Conservation (phyloP, 2,329 filamentous ascomycete species). For the Fusarium sp. region DNA sequence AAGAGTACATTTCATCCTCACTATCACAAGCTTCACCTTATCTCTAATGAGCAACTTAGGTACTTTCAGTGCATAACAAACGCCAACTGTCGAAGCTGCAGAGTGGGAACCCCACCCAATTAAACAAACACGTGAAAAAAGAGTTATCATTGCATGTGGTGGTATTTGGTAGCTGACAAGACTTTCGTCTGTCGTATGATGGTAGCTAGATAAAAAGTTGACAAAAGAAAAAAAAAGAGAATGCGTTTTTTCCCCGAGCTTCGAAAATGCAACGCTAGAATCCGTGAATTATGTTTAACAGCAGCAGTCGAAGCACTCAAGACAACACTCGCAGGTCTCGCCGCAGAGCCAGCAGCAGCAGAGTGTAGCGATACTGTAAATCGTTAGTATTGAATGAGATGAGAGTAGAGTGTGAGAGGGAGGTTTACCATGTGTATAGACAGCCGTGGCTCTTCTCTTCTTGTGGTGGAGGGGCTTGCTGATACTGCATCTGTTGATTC, state of each 20-base stretch:
- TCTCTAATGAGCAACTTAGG: constrained; percentile 33
- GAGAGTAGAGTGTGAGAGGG: neutral
- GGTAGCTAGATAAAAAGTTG: neutral
- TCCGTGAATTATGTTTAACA: constrained; percentile 42
- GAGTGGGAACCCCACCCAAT: neutral
- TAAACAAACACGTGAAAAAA: neutral
- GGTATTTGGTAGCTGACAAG: constrained; percentile 17
- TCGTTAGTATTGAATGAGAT: neutral
- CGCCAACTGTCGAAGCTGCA: constrained; percentile 43
- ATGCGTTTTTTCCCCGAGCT: neutral
- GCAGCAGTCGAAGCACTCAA: constrained; percentile 56
- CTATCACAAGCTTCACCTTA: neutral
- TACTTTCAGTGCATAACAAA: constrained; percentile 53
- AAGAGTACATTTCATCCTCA: constrained; percentile 39
- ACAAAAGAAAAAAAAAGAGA: constrained; percentile 5
- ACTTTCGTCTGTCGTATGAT: neutral
- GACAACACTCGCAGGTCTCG: constrained; percentile 58
- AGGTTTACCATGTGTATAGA: constrained; percentile 53
- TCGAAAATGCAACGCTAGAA: constrained; percentile 8
- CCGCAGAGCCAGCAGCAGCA: constrained; percentile 60
- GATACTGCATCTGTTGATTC: constrained; percentile 49
- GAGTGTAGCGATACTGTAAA: constrained; percentile 52
- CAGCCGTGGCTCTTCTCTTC: constrained; percentile 58
- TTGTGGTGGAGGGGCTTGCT: constrained; percentile 49
- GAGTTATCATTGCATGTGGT: constrained; percentile 1